A percentile compares a stretch with the other conserved stretches of the same genome.
These are phyloP conservation scores for Cymbidium sinense DNA, from an alignment of 106 monocot genomes.

Conservation along the genomic window DNA sequence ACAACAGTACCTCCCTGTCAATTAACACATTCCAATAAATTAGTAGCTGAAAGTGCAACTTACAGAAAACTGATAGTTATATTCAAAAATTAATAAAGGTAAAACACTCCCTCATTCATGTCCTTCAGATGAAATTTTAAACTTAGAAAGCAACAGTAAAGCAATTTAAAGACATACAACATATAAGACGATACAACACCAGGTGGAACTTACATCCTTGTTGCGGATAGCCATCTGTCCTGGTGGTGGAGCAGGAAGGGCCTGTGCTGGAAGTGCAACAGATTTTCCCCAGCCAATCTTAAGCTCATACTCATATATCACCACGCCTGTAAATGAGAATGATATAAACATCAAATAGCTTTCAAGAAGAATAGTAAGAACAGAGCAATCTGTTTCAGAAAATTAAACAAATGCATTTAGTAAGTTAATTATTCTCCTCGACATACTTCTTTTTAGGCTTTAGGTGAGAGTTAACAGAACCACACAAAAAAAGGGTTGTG, in stretches of 20 bases:
- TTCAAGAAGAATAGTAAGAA: not conserved
- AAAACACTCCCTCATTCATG: not conserved
- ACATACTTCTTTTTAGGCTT: too few species aligned
- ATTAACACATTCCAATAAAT: not conserved
- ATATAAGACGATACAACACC: not conserved
- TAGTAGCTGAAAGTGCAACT: not conserved
- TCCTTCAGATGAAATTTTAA: not conserved
- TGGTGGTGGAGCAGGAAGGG: conserved; percentile 97
- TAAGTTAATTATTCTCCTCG: too few species aligned
- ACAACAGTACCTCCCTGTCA: conserved; percentile 84
- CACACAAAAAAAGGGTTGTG: too few species aligned
- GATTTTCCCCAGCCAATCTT: conserved; percentile 99
- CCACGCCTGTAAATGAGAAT: conserved; percentile 53
- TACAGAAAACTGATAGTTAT: not conserved
- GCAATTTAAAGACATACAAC: not conserved
- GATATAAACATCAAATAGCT: conserved; percentile 3
- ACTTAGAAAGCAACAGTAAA: not conserved
- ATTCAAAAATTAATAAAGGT: not conserved
- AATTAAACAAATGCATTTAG: not conserved
- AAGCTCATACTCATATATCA: conserved; percentile 96
- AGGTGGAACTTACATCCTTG: conserved; percentile 61
- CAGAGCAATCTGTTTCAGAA: not conserved
- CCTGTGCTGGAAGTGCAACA: conserved; percentile 93
- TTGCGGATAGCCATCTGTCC: conserved; percentile 99
- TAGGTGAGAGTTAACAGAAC: too few species aligned